phyloP scores from a whole-genome alignment of 163 green algal species.

The Trebouxia gelatinosa region DNA sequence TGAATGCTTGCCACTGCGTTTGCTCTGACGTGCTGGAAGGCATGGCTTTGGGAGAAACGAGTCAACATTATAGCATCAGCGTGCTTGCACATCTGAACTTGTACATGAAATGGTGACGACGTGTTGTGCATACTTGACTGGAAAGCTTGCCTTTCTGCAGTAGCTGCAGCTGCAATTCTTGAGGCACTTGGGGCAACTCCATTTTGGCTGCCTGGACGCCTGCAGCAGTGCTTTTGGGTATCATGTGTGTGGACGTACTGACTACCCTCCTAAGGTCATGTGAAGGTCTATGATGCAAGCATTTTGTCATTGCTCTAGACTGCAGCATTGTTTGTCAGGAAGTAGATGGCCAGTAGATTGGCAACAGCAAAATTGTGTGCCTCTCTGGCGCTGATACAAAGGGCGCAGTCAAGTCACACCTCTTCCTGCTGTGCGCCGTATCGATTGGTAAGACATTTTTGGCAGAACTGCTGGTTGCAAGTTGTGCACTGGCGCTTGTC shows the following conservation, averaged over 20 bases:
- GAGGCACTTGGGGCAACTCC: constrained; percentile 56
- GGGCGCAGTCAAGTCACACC: too few species aligned
- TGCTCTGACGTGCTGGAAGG: background rate
- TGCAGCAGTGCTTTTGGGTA: background rate
- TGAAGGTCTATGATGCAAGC: background rate
- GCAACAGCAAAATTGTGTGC: background rate
- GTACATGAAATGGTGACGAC: background rate
- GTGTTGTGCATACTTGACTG: background rate
- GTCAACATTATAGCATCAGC: background rate
- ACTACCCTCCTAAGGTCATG: background rate
- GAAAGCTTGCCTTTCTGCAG: constrained; percentile 55
- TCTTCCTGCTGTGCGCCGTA: constrained; percentile 54
- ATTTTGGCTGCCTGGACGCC: constrained; percentile 43
- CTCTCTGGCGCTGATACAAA: too few species aligned
- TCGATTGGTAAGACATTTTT: constrained; percentile 60
- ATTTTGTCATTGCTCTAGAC: background rate
- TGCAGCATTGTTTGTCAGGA: background rate
- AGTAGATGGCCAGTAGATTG: background rate
- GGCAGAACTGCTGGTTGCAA: constrained; percentile 63
- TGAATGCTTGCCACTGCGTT: background rate
- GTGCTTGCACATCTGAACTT: background rate
- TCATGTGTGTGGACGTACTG: background rate
- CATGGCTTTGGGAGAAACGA: background rate
- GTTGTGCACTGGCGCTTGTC: constrained; percentile 57
- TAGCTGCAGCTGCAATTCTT: constrained; percentile 64